These are phyloP conservation scores for Tetratostichococcus sp. DNA, from an alignment of 139 green algal species.

Conservation along the genomic window DNA sequence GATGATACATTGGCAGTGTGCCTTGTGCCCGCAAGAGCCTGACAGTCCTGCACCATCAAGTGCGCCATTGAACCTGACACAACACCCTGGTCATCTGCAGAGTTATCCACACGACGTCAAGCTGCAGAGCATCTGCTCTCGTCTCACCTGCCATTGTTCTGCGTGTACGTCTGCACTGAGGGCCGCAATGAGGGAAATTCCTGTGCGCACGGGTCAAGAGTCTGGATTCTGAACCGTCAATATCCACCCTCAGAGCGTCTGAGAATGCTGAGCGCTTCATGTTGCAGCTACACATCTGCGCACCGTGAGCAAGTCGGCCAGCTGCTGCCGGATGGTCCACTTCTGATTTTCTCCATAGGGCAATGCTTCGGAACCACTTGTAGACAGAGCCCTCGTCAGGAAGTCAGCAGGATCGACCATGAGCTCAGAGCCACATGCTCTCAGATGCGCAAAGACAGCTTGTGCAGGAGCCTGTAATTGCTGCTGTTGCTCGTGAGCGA, in stretches of 20 bases:
- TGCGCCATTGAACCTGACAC: no score
- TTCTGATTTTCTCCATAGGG: slow-evolving; percentile 62
- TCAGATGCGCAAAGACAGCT: no score
- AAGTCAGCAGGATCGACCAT: slow-evolving; percentile 17
- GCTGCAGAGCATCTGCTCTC: not conserved
- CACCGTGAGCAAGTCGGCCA: slow-evolving; percentile 62
- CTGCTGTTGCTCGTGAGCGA: no score
- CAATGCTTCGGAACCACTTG: slow-evolving; percentile 44
- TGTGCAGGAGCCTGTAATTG: no score
- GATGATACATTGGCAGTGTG: slow-evolving; percentile 85
- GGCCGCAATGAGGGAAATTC: slow-evolving; percentile 58
- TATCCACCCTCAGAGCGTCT: no score
- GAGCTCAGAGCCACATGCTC: not conserved
- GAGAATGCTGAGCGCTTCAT: not conserved
- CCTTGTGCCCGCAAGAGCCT: slow-evolving; percentile 74
- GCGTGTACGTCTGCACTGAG: slow-evolving; percentile 44
- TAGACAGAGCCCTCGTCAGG: slow-evolving; percentile 35
- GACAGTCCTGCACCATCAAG: slow-evolving; percentile 26
- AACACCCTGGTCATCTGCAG: not conserved
- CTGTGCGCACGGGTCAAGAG: slow-evolving; percentile 40
- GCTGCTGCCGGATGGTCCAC: slow-evolving; percentile 61
- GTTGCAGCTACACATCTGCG: not conserved
- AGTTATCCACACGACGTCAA: not conserved
- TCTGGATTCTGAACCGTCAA: no score
- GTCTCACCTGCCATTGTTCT: slow-evolving; percentile 52